Percentiles rank a stretch among this genome's conserved stretches.
These are phyloP conservation scores for Neonectria coccinea DNA, from an alignment of 2,329 filamentous ascomycete genomes.

Conservation along the genomic window DNA sequence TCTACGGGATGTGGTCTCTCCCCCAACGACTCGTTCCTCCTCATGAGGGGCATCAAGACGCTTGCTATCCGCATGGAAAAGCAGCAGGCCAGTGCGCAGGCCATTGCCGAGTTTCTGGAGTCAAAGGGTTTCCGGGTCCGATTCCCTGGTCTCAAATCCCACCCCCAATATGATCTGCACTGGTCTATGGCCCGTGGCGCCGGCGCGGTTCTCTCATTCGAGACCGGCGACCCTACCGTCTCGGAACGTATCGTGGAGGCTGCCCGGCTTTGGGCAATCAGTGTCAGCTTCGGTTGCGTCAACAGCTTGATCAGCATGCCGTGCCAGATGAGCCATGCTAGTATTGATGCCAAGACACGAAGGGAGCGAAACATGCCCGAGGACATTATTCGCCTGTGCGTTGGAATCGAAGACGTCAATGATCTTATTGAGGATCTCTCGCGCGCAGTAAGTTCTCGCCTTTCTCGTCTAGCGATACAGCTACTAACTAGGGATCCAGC, in stretches of 20 bases:
- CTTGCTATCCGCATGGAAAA: constrained; percentile 98
- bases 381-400: constrained; percentile 94
- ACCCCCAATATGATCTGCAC: constrained; percentile 96
- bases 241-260: constrained; percentile 96
- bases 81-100: constrained; percentile 92
- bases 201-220: constrained; percentile 94
- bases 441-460: constrained; percentile 77
- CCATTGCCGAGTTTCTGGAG: constrained; percentile 93
- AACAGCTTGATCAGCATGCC: constrained; percentile 99
- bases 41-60: constrained; percentile 96
- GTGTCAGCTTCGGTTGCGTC: constrained; percentile 97
- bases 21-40: constrained; percentile 94
- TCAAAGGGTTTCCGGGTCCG: constrained; percentile 91
- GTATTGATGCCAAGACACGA: constrained; percentile 94
- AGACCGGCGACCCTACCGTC: constrained; percentile 86
- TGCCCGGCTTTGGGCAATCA: constrained; percentile 92
- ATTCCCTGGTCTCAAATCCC: constrained; percentile 92
- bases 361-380: constrained; percentile 92
- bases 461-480: neutral
- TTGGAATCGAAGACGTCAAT: constrained; percentile 93
- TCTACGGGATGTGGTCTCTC: constrained; percentile 93
- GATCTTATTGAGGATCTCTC: constrained; percentile 94
- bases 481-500: constrained; percentile 59
- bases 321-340: constrained; percentile 99
- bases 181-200: constrained; percentile 95